Evolutionary conservation across 140 eudicot species (phyloP).

Genomic region (Anethum foeniculum): DNA sequence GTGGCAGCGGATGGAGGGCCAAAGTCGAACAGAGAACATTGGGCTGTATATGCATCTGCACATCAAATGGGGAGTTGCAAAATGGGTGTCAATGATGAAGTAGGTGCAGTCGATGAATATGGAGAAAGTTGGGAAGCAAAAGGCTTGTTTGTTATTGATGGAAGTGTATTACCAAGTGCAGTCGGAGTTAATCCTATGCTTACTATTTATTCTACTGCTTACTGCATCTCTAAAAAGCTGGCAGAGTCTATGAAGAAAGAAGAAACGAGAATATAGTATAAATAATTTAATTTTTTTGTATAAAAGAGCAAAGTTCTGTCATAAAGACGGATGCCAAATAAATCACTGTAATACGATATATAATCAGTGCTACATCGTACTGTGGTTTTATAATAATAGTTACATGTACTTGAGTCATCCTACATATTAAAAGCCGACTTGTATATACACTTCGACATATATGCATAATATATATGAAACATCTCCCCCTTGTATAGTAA

Average conservation of each 20-base stretch:
- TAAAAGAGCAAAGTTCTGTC: not conserved
- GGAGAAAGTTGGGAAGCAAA: conserved; percentile 91
- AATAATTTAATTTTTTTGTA: no score
- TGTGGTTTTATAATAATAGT: not conserved
- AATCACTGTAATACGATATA: not conserved
- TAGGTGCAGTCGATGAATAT: conserved; percentile 52
- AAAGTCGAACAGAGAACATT: not conserved
- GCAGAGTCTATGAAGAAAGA: conserved; percentile 35
- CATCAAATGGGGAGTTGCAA: conserved; percentile 91
- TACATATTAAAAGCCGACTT: not conserved
- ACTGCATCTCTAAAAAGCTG: conserved; percentile 47
- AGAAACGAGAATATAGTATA: not conserved
- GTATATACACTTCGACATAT: not conserved
- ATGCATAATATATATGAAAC: no score
- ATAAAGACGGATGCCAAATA: not conserved
- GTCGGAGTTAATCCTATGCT: conserved; percentile 85
- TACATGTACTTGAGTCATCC: not conserved
- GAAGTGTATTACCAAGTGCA: conserved; percentile 70
- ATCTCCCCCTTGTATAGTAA: no score
- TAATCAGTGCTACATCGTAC: not conserved
- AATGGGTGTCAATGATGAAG: conserved; percentile 51
- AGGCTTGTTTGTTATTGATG: conserved; percentile 74
- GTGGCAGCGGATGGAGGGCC: not conserved
- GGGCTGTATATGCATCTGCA: conserved; percentile 8
- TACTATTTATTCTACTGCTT: conserved; percentile 71